Evolutionary conservation across 345 rosid species (phyloP), one percentile per base, ranked within the genome.

Genomic region (Euphorbia pulcherrima): DNA sequence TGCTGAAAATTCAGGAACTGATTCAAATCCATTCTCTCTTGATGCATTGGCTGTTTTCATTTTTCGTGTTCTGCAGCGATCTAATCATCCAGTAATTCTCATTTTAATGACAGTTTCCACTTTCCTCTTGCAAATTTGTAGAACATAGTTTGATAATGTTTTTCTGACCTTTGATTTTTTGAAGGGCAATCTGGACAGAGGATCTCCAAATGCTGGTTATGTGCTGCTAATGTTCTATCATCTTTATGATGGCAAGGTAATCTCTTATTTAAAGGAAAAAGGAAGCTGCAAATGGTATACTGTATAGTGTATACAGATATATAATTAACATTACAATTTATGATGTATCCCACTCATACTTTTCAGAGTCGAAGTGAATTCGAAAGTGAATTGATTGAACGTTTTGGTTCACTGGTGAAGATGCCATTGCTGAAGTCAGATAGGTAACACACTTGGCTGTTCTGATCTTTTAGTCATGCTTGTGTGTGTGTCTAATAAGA

Each of bases 111-210:
- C 37, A 7, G 4, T 48, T 44, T 11, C 62, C 26, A 57, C 23
- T 33, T 39, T 6, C 8, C 44, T 53, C 57, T 48, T 59, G 9
- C 12, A 30, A 6, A 27, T 46, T 61, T 54, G 6, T 24, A 20
- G 2, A 9, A 18, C 13, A 66, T 21, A 27, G 44, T 39, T 39
- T 14, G 17, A 18, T 60, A n/a, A 39, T 50, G 55, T 55, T 67
- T 54, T 56, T 69, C 66, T 68, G 72, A 67, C 78, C 29, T 10
- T 53, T 78, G 46, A 53, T 67, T 44, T 68, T 72, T 74, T 70
- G 11, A 74, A 91, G 99, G 99, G 99, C n/a, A 91, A 91, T 83
- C 92, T 94, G 65, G 99, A 94, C 80, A 91, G 86, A 75, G 77
- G 77, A 48, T 86, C 95, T 75, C 78, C 85, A 70, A 94, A 88